Evolutionary conservation across 2,329 filamentous ascomycete genomes (phyloP), one percentile per base, ranked within the genome.

Genomic region (Pseudocercospora fuligena): DNA sequence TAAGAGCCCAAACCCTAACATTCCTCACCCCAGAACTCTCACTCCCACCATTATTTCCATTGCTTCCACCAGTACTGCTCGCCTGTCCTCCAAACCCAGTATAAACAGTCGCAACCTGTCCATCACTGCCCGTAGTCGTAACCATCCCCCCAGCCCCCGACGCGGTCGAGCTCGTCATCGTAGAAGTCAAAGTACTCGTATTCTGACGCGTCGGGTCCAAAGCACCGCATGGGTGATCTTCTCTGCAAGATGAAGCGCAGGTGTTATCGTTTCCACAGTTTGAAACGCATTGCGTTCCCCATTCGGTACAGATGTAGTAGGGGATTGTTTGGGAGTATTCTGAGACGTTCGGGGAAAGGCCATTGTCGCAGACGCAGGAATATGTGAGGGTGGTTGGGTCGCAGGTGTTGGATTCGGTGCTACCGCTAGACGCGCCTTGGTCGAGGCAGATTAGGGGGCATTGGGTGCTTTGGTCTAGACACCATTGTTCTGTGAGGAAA

Each of bases 321-420:
- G 92, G 92, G 27, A 95, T 83, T 1, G 92, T 94, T 73, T 92
- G 85, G 21, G 89, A 90, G 85, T 90, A 95, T 80, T 94, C 86
- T 74, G 89, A 88, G 58, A 92, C 80, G 80, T 94, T 93, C 72
- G 92, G 92, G 61, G 85, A 80, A 68, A 85, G 77, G 76, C 87
- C 86, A 76, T 90, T 84, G 69, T 85, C 84, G 82, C 92, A 95
- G 72, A 92, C 82, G 78, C 92, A 95, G 69, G 84, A 83, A 80
- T 90, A 94, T n/a, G 81, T 84, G 59, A 94, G 84, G 21, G 83
- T 53, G 43, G 90, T 88, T 59, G 89, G 74, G 76, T 93, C 85
- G 77, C 91, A 94, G 7, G 83, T 83, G 81, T 94, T 94, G 69
- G 82, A 78, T 53, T 82, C 68, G 56, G 69, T 31, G 85, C 87